Evolutionary conservation across 495 filamentous ascomycete species (phyloP), one percentile per base, ranked within the genome.

Genomic region (Xylona heveae): DNA sequence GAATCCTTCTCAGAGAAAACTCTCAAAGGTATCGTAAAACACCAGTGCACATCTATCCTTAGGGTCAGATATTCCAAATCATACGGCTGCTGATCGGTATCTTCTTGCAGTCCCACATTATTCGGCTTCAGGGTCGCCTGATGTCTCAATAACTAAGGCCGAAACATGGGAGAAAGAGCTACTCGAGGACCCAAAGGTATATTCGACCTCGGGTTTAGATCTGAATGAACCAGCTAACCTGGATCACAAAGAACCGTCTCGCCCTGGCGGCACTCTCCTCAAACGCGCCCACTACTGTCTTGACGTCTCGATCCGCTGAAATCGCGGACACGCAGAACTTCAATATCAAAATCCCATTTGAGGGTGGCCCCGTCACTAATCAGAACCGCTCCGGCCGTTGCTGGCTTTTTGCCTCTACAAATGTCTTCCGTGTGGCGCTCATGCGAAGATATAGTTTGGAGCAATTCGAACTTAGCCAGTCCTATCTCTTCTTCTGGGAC

Each of bases 401-500:
- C 57, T 92, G 81, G 81, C 64, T 90, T 30, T 92, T 92, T 42
- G 82, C 82, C 5, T 58, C 69, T 17, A 83, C 78, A 6, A 92
- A 92, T 43, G 69, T 88, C 32, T 85, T 90, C 52, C 78, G 81
- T 6, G 59, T 90, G 4, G 73, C 78, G 0, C 53, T 90, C 23
- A 88, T 88, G 66, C 71, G 76, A 46, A 68, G 71, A 40, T 76
- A 85, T 47, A 65, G 68, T 29, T 64, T 90, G 6, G 54, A 64
- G n/a, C 53, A 64, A n/a, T 84, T 78, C 46, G 74, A 92, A 55
- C 63, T 92, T 1, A 78, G 70, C 21, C 82, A 92, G 43, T 66
- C 73, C 2, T 92, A 88, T 42, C 64, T 90, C n/a, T 88, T 83
- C 57, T 92, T 79, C 64, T 90, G 76, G 71, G 81, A 92, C 49